These are phyloP conservation scores for Luzula sylvatica DNA, from an alignment of 176 grass and related monocot genomes.

Conservation along the genomic window DNA sequence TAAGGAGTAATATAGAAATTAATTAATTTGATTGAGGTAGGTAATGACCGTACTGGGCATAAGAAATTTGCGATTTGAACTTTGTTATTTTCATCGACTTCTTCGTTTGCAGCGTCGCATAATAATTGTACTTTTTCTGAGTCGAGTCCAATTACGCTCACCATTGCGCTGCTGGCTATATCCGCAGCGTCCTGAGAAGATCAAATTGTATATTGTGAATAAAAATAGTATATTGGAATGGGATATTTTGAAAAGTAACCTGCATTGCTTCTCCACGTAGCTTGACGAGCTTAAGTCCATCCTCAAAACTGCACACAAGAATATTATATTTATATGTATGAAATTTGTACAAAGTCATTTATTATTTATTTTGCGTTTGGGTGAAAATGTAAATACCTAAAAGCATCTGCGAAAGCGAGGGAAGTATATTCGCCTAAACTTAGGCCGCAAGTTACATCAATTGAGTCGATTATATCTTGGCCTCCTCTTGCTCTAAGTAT, in stretches of 20 bases:
- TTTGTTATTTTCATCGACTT: conserved; percentile 70
- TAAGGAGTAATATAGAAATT: neutral
- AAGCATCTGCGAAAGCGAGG: conserved; percentile 88
- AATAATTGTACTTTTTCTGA: conserved; percentile 90
- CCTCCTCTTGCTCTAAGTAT: conserved; percentile 60
- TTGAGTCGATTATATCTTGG: conserved; percentile 56
- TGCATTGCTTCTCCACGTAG: conserved; percentile 99
- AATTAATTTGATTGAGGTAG: neutral
- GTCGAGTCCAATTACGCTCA: conserved; percentile 94
- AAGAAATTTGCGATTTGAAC: conserved; percentile 93
- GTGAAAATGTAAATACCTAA: conserved; percentile 47
- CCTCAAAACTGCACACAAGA: conserved; percentile 64
- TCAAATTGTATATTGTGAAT: neutral
- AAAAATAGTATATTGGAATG: neutral
- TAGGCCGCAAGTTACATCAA: conserved; percentile 88
- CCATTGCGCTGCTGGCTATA: conserved; percentile 78
- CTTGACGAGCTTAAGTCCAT: conserved; percentile 98
- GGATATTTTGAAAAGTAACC: conserved; percentile 30
- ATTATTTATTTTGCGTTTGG: no score
- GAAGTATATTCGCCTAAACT: conserved; percentile 95
- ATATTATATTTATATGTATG: conserved; percentile 19
- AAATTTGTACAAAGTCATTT: no score
- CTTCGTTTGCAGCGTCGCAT: conserved; percentile 84
- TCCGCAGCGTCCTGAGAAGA: conserved; percentile 78
- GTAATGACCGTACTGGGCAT: conserved; percentile 53